phyloP scores from a whole-genome alignment of 192 early-diverging fungal genomes.

The Coemansia sp. region DNA sequence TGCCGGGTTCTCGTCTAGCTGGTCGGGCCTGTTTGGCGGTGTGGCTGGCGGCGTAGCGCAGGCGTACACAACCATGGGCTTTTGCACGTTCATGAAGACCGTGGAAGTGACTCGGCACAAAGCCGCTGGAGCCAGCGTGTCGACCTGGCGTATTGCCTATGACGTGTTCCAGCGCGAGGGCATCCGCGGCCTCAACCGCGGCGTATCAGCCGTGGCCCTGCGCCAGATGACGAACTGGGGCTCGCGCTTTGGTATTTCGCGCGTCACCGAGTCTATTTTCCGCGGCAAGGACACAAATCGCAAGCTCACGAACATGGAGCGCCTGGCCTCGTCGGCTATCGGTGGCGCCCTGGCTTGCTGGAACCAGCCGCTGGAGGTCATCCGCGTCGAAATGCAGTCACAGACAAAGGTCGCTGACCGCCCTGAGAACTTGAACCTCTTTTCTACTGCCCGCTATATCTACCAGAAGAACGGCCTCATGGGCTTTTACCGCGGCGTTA shows the following conservation, averaged over 20 bases:
- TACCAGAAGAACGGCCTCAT: slow-evolving; percentile 87
- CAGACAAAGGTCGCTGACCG: slow-evolving; percentile 87
- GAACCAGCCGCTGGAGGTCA: slow-evolving; percentile 99
- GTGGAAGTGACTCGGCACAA: slow-evolving; percentile 99
- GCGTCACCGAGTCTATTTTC: slow-evolving; percentile 66
- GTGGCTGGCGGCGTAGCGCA: slow-evolving; percentile 95
- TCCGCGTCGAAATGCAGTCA: slow-evolving; percentile 98
- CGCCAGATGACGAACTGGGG: slow-evolving; percentile 99
- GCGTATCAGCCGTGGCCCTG: slow-evolving; percentile 97
- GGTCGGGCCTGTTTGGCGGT: slow-evolving; percentile 90
- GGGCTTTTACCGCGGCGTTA: slow-evolving; percentile 92
- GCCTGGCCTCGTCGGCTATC: slow-evolving; percentile 70
- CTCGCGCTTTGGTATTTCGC: slow-evolving; percentile 88
- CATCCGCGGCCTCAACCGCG: slow-evolving; percentile 97
- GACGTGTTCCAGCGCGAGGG: slow-evolving; percentile 95
- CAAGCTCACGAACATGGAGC: slow-evolving; percentile 58
- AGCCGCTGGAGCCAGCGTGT: slow-evolving; percentile 64
- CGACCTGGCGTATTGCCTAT: slow-evolving; percentile 81
- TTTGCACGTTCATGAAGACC: slow-evolving; percentile 99
- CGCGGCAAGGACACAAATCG: slow-evolving; percentile 68
- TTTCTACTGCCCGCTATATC: slow-evolving; percentile 83
- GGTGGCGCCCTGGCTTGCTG: slow-evolving; percentile 94
- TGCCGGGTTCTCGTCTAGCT: slow-evolving; percentile 41
- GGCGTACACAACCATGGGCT: slow-evolving; percentile 99
- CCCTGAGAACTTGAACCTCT: slow-evolving; percentile 92